Percentiles rank a stretch among this genome's conserved stretches.
phyloP scores from a whole-genome alignment of 148 eudicot species.

The Rhododendron kiyosumense region DNA sequence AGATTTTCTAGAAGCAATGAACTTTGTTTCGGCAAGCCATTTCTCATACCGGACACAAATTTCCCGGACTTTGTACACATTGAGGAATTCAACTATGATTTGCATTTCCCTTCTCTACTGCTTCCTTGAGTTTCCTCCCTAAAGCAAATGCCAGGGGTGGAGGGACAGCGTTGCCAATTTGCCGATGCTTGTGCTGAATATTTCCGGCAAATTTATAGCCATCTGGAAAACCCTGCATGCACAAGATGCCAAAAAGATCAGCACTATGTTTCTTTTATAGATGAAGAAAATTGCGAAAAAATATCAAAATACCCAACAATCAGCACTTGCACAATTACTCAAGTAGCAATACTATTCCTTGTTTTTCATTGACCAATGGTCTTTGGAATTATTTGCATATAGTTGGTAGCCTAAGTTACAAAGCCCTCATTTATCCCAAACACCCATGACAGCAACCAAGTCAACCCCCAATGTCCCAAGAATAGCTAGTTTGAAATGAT shows the following conservation, averaged over 20 bases:
- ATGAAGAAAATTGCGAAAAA: not conserved
- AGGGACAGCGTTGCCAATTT: conserved; percentile 96
- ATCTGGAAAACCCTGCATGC: conserved; percentile 82
- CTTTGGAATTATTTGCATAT: not conserved
- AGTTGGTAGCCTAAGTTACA: not conserved
- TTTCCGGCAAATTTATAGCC: conserved; percentile 76
- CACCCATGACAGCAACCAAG: not conserved
- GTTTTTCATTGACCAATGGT: not conserved
- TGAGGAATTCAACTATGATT: not conserved
- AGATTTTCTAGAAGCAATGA: not conserved
- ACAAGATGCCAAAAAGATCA: not conserved
- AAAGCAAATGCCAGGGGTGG: conserved; percentile 92
- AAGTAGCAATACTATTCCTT: not conserved
- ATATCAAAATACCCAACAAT: not conserved
- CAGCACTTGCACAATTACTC: not conserved
- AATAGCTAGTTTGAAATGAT: not conserved
- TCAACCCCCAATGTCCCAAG: not conserved
- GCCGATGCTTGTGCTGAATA: conserved; percentile 75
- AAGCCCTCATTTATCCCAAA: not conserved
- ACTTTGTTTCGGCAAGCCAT: not conserved
- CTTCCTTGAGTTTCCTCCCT: conserved; percentile 90
- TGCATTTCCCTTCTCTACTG: conserved; percentile 47
- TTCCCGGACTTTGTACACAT: not conserved
- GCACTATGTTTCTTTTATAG: not conserved
- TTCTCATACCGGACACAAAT: not conserved